Conservation (phyloP, 2,329 filamentous ascomycete species). For the Cladosporium sp. region DNA sequence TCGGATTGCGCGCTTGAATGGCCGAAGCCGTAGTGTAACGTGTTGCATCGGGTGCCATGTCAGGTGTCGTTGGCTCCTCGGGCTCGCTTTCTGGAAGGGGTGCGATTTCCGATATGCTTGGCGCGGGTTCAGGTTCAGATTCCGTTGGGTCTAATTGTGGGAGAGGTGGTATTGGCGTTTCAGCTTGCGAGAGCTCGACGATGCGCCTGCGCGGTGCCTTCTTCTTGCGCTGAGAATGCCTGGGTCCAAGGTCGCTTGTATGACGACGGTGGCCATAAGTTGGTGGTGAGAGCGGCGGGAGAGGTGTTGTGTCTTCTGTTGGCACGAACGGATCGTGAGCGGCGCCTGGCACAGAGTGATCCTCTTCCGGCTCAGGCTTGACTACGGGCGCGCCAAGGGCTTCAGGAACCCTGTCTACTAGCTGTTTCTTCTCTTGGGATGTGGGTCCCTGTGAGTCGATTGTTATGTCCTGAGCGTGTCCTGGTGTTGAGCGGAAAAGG, state of each 20-base stretch:
- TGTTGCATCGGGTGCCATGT: conserved; percentile 7
- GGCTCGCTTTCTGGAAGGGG: conserved; percentile 24
- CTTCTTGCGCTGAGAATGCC: conserved; percentile 48
- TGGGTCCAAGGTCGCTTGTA: conserved; percentile 28
- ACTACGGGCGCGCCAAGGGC: conserved; percentile 73
- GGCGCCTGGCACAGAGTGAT: conserved; percentile 39
- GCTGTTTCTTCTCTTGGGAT: conserved; percentile 78
- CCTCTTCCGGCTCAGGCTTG: conserved; percentile 60
- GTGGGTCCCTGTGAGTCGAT: conserved; percentile 81
- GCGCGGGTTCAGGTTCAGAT: conserved; percentile 14
- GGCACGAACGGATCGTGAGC: conserved; percentile 6
- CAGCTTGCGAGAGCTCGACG: conserved; percentile 52
- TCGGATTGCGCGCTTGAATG: conserved; percentile 13
- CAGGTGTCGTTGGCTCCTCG: conserved; percentile 23
- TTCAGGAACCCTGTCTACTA: conserved; percentile 77
- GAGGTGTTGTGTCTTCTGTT: not conserved
- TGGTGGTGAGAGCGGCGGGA: not conserved
- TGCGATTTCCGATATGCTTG: conserved; percentile 27
- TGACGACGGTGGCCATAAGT: conserved; percentile 23
- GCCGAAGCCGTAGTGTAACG: conserved; percentile 20
- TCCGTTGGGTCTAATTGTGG: conserved; percentile 18
- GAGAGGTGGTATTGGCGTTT: conserved; percentile 12
- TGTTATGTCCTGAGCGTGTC: conserved; percentile 83
- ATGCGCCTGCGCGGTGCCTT: conserved; percentile 55
- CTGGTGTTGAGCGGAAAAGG: conserved; percentile 82